Base-by-base conservation (phyloP, 1,139 yeast species). In the Sugiyamaella grinbergsii region DNA sequence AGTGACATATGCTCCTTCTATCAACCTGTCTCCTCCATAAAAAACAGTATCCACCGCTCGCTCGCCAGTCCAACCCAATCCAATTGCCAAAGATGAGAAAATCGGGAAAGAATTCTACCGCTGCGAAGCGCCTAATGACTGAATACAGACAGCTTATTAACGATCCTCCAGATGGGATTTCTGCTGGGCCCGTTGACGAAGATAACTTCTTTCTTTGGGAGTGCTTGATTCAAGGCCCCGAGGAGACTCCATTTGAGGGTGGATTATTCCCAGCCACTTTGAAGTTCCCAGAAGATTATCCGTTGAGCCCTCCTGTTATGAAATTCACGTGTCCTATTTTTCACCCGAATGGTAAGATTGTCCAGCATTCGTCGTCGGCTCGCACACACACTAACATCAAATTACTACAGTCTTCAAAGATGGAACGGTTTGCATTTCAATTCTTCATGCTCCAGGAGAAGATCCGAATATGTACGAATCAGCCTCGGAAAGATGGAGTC, bases 401-500 rank as follows among this genome's bases (percentile, higher is more conserved):
- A 5, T n/a, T n/a, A n/a, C 7, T 15, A 22, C 26, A 44, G 73
- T 93, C 51, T 93, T 91, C 67, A 82, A 88, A 50, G 95, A 91
- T 67, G 98, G 98, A 1, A 89, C 88, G 23, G 98, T 93, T 5
- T 93, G 98, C 69, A 93, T 93, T 50, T 89, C 96, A 20, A 93
- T 93, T 54, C 75, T 93, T 57, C 98, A 93, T 66, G 82, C 96
- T 1, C 96, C 98, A 0, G 98, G 98, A 10, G 96, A 91, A 62
- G 98, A 93, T 68, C 98, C 98, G 22, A 82, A 90, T 68, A 91
- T 85, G 76, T 93, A 93, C 70, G 98, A 93, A 68, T 71, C 88
- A 29, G 96, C 98, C 0, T 94, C 91, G 58, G 98, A 93, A 70
- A 76, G 98, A 58, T 93, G 98, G 98, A 86, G 95, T 5, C 98